phyloP scores from a whole-genome alignment of 495 filamentous ascomycete genomes.

The Zalerion maritima region DNA sequence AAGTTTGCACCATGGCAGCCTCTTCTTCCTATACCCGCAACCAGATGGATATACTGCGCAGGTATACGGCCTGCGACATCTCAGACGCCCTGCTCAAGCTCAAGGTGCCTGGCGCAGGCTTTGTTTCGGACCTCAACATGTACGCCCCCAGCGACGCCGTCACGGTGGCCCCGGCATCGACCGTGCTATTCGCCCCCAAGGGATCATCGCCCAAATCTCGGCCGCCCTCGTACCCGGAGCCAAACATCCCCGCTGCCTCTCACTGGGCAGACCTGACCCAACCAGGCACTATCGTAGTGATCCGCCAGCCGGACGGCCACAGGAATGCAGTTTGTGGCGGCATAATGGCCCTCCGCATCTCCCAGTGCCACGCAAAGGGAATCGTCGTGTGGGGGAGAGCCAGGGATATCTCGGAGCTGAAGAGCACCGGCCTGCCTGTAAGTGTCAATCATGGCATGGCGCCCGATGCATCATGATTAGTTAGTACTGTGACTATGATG shows the following conservation, averaged over 20 bases:
- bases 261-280: slow-evolving; percentile 47
- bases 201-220: background rate
- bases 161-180: slow-evolving; percentile 42
- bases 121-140: slow-evolving; percentile 41
- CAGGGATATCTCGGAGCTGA: slow-evolving; percentile 44
- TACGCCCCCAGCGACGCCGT: slow-evolving; percentile 4
- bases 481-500: too few relatives aligned
- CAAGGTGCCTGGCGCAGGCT: slow-evolving; percentile 41
- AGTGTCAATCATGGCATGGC: slow-evolving; percentile 9
- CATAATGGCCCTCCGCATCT: slow-evolving; percentile 53
- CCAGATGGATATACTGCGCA: too few relatives aligned
- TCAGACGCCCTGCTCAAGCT: slow-evolving; percentile 50
- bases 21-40: too few relatives aligned
- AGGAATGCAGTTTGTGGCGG: slow-evolving; percentile 51
- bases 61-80: slow-evolving; percentile 31
- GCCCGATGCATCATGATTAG: too few relatives aligned
- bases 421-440: slow-evolving; percentile 31
- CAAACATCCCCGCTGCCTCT: slow-evolving; percentile 27
- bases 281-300: slow-evolving; percentile 38
- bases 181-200: slow-evolving; percentile 47
- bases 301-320: slow-evolving; percentile 44
- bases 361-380: slow-evolving; percentile 30
- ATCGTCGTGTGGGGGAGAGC: slow-evolving; percentile 46
- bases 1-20: too few relatives aligned
- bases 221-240: slow-evolving; percentile 3